phyloP scores from a whole-genome alignment of 208 protist species.

The Leishmania arabica region DNA sequence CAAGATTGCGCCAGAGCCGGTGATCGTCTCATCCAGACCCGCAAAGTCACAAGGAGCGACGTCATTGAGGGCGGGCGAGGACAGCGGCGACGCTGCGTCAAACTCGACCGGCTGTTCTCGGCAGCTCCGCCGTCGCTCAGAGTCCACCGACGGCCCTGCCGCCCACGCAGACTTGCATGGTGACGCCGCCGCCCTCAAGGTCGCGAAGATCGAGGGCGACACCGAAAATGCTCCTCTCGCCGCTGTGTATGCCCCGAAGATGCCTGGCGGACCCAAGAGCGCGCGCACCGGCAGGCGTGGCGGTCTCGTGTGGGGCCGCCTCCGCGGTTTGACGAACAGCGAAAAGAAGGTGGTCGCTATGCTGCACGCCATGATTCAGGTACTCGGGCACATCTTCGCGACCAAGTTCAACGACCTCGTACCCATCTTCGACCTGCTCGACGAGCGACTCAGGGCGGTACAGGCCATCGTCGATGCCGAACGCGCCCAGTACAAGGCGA shows the following conservation, averaged over 20 bases:
- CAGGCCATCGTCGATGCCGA: slow-evolving; percentile 68
- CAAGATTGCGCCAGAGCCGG: slow-evolving; percentile 41
- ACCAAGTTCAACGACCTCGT: slow-evolving; percentile 77
- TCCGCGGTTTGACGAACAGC: slow-evolving; percentile 46
- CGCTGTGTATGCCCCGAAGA: neutral
- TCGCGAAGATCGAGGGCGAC: slow-evolving; percentile 4
- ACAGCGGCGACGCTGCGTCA: neutral
- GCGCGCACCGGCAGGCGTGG: neutral
- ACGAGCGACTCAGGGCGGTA: slow-evolving; percentile 37
- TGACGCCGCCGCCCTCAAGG: slow-evolving; percentile 10
- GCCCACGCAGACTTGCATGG: neutral
- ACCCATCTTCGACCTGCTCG: slow-evolving; percentile 70
- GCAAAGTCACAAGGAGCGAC: neutral
- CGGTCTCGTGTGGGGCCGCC: slow-evolving; percentile 48
- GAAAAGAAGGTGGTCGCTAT: slow-evolving; percentile 79
- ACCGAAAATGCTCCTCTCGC: neutral
- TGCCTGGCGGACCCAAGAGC: neutral
- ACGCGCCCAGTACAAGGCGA: slow-evolving; percentile 44
- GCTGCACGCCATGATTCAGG: slow-evolving; percentile 69
- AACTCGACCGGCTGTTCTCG: neutral
- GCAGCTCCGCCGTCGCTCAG: slow-evolving; percentile 11
- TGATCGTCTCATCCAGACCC: neutral
- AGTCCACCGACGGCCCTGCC: slow-evolving; percentile 8
- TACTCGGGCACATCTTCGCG: slow-evolving; percentile 81
- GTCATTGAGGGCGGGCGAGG: neutral